A percentile compares a stretch with the other conserved stretches of the same genome.
Conservation (phyloP, 2,329 filamentous ascomycete genomes). For the Penicillium vulpinum region DNA sequence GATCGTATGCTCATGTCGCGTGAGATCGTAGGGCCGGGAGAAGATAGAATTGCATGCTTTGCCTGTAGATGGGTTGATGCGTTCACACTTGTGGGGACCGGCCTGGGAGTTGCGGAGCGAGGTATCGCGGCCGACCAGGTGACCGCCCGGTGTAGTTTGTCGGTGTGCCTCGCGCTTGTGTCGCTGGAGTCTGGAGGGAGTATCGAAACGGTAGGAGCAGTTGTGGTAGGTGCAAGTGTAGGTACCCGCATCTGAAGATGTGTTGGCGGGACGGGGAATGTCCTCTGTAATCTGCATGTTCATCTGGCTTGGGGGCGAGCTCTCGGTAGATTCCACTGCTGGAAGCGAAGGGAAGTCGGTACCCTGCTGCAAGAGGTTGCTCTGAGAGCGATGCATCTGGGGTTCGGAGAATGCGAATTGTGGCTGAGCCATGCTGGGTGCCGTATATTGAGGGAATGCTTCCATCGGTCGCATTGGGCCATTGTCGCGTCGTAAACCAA, state of each 20-base stretch:
- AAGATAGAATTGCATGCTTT: conserved; percentile 95
- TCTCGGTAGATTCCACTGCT: conserved; percentile 60
- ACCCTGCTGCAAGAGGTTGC: conserved; percentile 44
- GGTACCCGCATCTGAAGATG: conserved; percentile 75
- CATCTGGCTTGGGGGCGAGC: conserved; percentile 38
- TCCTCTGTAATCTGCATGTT: conserved; percentile 36
- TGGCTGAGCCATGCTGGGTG: conserved; percentile 47
- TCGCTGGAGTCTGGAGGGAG: conserved; percentile 81
- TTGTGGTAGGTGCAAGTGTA: conserved; percentile 97
- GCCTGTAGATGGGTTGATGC: conserved; percentile 90
- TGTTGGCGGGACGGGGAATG: conserved; percentile 59
- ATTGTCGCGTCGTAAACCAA: conserved; percentile 40
- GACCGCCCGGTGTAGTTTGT: conserved; percentile 60
- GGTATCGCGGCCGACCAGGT: conserved; percentile 41
- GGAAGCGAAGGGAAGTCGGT: conserved; percentile 62
- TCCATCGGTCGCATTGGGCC: conserved; percentile 45
- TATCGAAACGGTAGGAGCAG: conserved; percentile 84
- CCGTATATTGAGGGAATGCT: conserved; percentile 44
- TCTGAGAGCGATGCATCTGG: conserved; percentile 32
- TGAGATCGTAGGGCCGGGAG: conserved; percentile 93
- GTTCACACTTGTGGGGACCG: conserved; percentile 88
- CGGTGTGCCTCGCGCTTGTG: conserved; percentile 94
- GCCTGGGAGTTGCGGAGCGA: conserved; percentile 78
- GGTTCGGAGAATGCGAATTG: conserved; percentile 50
- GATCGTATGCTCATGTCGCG: conserved; percentile 94